Conservation (phyloP, 164 flowering plant species). For the Cinnamomum chago region DNA sequence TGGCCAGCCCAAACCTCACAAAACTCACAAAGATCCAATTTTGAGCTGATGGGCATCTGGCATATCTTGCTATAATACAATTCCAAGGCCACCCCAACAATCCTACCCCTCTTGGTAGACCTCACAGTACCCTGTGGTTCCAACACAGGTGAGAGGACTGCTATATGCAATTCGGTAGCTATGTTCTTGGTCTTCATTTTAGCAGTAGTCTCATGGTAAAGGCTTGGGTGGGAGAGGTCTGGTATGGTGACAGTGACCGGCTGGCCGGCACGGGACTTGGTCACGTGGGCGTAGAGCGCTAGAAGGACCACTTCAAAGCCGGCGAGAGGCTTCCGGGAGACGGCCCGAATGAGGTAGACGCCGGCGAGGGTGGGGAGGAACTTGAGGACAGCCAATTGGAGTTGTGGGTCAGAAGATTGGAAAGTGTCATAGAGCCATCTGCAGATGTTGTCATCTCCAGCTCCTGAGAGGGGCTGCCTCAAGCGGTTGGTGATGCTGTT, state of each 20-base stretch:
- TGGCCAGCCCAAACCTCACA: conserved; percentile 67
- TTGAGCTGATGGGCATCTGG: conserved; percentile 59
- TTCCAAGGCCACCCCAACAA: conserved; percentile 84
- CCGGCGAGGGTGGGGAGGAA: conserved; percentile 69
- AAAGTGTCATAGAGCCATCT: conserved; percentile 96
- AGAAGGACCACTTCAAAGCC: conserved; percentile 85
- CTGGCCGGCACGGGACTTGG: conserved; percentile 51
- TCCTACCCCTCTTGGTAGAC: conserved; percentile 65
- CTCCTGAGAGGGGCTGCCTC: conserved; percentile 63
- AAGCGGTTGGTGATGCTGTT: conserved; percentile 50
- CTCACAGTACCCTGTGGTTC: conserved; percentile 82
- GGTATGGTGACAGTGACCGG: conserved; percentile 59
- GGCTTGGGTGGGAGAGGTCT: conserved; percentile 59
- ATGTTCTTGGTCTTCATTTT: conserved; percentile 15
- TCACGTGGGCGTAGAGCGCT: conserved; percentile 73
- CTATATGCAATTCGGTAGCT: conserved; percentile 48
- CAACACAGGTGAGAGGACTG: conserved; percentile 56
- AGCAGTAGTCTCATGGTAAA: conserved; percentile 57
- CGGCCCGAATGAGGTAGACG: conserved; percentile 63
- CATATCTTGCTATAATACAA: conserved; percentile 51
- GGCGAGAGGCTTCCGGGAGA: conserved; percentile 46
- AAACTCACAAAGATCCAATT: conserved; percentile 72
- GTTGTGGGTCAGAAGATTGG: conserved; percentile 64
- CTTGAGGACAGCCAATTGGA: conserved; percentile 69
- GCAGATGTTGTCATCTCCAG: conserved; percentile 77